Base-by-base conservation (phyloP, 2,329 filamentous ascomycete species). In the Fonsecaea pugnacius region DNA sequence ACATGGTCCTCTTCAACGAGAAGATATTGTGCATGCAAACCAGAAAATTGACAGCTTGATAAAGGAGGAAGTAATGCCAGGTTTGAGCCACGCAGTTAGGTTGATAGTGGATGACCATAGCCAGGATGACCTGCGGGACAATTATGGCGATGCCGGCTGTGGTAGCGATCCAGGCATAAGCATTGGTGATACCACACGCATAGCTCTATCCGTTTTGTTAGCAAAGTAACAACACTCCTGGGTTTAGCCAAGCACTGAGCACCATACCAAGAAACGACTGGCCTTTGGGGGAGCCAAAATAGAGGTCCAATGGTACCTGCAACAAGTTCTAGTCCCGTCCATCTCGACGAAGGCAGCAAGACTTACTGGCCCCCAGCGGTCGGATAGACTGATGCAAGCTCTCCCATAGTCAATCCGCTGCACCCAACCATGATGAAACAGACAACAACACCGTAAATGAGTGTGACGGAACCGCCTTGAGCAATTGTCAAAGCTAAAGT, bases 321-420 rank as follows among this genome's bases (percentile, higher is more conserved):
- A 53, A 35, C 24, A 36, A 27, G 43, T 24, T 24, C 12, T 33
- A 6, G 14, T 32, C 14, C 6, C n/a, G 14, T n/a, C 18, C 27
- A 10, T 14, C 2, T 36, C 16, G n/a, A 36, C 9, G 12, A 56
- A 24, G 16, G 72, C 10, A n/a, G 21, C 35, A 8, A 78, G 30
- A 78, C 75, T 60, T 78, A 78, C 53, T 78, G 77, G 2, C 77
- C 77, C 2, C 77, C 76, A 0, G 76, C 77, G 3, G 76, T 78
- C 0, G 76, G 75, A 40, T 76, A 78, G 2, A 74, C 74, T 27
- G 72, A 73, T 4, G 74, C 73, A 2, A 78, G 71, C 66, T 79
- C 77, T 2, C 75, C 76, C 67, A 78, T 71, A n/a, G 70, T 75
- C 12, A 75, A 55, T 1, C 71, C 72, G 38, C 68, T 72, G 18